Evolutionary conservation across 2,329 filamentous ascomycete species (phyloP).

Genomic region (Xenosphaeropsis pyriputrescens): DNA sequence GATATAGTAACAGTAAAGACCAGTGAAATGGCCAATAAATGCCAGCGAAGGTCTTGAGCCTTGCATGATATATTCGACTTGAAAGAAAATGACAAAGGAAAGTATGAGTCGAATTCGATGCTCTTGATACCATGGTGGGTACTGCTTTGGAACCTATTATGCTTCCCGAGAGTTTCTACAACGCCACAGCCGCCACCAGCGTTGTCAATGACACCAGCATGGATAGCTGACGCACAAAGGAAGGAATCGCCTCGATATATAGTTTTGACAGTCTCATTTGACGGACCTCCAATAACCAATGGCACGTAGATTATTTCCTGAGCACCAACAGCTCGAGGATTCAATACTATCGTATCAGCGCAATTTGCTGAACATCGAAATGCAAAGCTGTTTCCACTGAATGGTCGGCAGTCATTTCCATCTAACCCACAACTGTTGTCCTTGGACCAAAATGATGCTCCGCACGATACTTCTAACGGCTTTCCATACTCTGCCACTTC

Average conservation of each 20-base stretch:
- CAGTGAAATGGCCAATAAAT: conserved; percentile 66
- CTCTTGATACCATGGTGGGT: conserved; percentile 63
- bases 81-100: conserved; percentile 78
- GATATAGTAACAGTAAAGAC: conserved; percentile 66
- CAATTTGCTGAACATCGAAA: conserved; percentile 68
- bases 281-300: conserved; percentile 54
- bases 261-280: conserved; percentile 23
- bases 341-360: conserved; percentile 46
- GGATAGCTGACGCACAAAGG: conserved; percentile 73
- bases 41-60: conserved; percentile 71
- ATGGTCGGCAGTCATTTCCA: conserved; percentile 61
- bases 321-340: conserved; percentile 62
- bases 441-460: conserved; percentile 52
- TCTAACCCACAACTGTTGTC: conserved; percentile 63
- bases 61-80: conserved; percentile 47
- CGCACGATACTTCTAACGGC: conserved; percentile 52
- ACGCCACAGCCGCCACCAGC: conserved; percentile 69
- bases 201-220: conserved; percentile 64
- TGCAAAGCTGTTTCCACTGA: conserved; percentile 52
- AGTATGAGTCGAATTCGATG: conserved; percentile 70
- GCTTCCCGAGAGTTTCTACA: conserved; percentile 56
- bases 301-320: conserved; percentile 48
- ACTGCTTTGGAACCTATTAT: conserved; percentile 45
- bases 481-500: conserved; percentile 54
- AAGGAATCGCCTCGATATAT: conserved; percentile 83